Conservation (phyloP, 2,329 filamentous ascomycete genomes). For the Pseudonectria buxi region DNA sequence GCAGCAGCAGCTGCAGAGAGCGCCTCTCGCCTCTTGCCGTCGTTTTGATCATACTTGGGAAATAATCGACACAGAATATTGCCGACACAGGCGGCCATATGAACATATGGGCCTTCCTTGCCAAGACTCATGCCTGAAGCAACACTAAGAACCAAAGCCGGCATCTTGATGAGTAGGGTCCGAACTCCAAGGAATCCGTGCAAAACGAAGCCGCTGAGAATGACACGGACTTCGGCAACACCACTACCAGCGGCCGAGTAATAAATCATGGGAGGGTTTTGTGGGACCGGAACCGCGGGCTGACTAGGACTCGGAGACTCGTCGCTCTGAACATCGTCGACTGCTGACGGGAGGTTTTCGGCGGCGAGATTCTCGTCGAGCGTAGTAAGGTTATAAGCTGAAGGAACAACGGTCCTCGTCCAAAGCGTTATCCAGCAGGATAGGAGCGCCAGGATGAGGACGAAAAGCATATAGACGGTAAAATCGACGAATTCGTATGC, state of each 20-base stretch:
- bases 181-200: slow-evolving; percentile 90
- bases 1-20: slow-evolving; percentile 89
- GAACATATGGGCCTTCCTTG: slow-evolving; percentile 95
- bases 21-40: slow-evolving; percentile 87
- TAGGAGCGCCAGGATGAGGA: slow-evolving; percentile 60
- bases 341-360: slow-evolving; percentile 34
- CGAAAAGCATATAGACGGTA: slow-evolving; percentile 64
- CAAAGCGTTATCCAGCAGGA: slow-evolving; percentile 76
- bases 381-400: slow-evolving; percentile 76
- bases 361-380: slow-evolving; percentile 90
- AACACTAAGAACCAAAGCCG: slow-evolving; percentile 79
- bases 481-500: slow-evolving; percentile 65
- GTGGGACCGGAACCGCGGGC: slow-evolving; percentile 30
- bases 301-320: slow-evolving; percentile 38
- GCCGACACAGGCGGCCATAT: slow-evolving; percentile 90
- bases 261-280: slow-evolving; percentile 71
- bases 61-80: slow-evolving; percentile 96
- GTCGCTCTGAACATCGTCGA: slow-evolving; percentile 35
- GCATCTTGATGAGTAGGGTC: slow-evolving; percentile 78
- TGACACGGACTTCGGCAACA: slow-evolving; percentile 94
- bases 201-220: slow-evolving; percentile 93
- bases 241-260: slow-evolving; percentile 95
- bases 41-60: slow-evolving; percentile 86
- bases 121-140: slow-evolving; percentile 89
- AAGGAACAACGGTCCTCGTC: slow-evolving; percentile 92